Evolutionary conservation across 2,329 filamentous ascomycete species (phyloP), one percentile per base, ranked within the genome.

Genomic region (Geoglossum cookeanum): DNA sequence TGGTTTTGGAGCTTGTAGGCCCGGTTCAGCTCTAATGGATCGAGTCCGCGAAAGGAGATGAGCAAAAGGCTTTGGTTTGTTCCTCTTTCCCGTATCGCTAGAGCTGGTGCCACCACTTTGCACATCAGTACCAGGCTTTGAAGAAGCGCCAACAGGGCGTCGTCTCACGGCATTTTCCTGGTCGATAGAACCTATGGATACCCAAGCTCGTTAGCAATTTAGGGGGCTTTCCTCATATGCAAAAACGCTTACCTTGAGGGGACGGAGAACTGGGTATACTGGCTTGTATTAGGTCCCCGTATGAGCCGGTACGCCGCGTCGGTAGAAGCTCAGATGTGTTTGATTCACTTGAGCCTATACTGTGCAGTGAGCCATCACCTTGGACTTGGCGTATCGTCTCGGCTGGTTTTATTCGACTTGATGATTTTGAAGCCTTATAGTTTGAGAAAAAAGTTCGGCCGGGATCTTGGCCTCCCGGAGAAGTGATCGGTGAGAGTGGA

Each of bases 381-480:
- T 66, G 49, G 6, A 53, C 49, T 30, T 53, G 49, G 5, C 49
- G 49, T 32, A 53, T 53, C 29, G 65, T 64, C 29, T 68, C 70
- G 53, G 68, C 67, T 59, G 63, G 68, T 44, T 64, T 62, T 4
- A 71, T 59, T 48, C 71, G 72, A 48, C 67, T 71, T 4, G 72
- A 71, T 32, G 73, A 74, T 59, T 73, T 75, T 4, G 70, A 68
- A 9, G 72, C 72, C 58, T 71, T 69, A 59, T 74, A 70, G 61
- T 75, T 75, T 48, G 70, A 68, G 61, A 76, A 76, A 60, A 75
- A 74, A 61, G 63, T 66, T 55, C 68, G 66, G 9, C 49, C 49
- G n/a, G 49, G 3, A 53, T 53, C 49, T 35, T 53, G 49, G 11
- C 17, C 49, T 9, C 37, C 37, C 22, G 49, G 49, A 33, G 49